Evolutionary conservation across 140 eudicot genomes (phyloP).

Genomic region (Ambrosia hybrid): DNA sequence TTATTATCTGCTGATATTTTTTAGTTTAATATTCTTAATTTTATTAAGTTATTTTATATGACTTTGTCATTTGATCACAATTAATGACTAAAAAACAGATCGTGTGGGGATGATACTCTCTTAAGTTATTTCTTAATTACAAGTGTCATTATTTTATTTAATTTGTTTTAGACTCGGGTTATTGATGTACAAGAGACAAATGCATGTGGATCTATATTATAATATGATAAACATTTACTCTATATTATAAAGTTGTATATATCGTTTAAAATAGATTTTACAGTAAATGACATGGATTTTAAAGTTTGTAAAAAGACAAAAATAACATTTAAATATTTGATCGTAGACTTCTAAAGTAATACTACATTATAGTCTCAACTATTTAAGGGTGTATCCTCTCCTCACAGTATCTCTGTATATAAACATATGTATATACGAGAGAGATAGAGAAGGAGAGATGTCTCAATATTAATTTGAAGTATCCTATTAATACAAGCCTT

Average conservation of each 20-base stretch:
- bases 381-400: too few species aligned
- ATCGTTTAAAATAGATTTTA: too few species aligned
- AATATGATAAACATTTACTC: background rate
- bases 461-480: too few species aligned
- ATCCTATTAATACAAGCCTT: too few species aligned
- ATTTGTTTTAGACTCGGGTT: background rate
- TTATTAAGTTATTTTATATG: background rate
- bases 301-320: background rate
- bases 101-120: background rate
- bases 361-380: too few species aligned
- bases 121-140: background rate
- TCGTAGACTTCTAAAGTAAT: too few species aligned
- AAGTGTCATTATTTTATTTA: background rate
- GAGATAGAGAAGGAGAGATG: too few species aligned
- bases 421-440: too few species aligned
- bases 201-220: background rate
- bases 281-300: background rate
- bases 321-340: too few species aligned
- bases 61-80: slow-evolving; percentile 1
- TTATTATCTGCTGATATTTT: background rate
- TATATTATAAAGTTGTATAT: background rate
- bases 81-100: slow-evolving; percentile 2
- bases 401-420: too few species aligned
- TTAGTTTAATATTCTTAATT: background rate
- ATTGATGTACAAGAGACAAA: background rate